Percentiles rank a stretch among this genome's conserved stretches.
Evolutionary conservation across 805 yeast species (phyloP).

Genomic region (Millerozyma acaciae): DNA sequence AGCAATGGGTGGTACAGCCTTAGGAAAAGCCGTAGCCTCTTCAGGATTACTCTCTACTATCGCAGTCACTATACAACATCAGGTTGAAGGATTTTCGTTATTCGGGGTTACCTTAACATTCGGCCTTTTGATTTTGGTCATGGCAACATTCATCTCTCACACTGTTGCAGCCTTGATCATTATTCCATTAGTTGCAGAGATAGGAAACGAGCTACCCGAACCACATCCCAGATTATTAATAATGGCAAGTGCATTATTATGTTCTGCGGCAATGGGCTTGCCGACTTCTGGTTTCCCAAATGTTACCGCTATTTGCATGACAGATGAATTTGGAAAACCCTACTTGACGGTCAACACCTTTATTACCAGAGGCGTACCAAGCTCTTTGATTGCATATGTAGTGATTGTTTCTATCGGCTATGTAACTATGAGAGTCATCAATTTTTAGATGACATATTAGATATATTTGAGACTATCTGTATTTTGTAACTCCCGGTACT

Average conservation of each 20-base stretch:
- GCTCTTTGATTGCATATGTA: slow-evolving; percentile 70
- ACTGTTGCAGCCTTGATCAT: slow-evolving; percentile 95
- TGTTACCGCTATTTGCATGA: slow-evolving; percentile 93
- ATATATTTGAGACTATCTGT: too few relatives aligned
- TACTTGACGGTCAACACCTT: slow-evolving; percentile 84
- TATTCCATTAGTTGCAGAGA: slow-evolving; percentile 84
- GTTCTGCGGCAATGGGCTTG: slow-evolving; percentile 95
- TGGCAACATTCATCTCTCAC: slow-evolving; percentile 95
- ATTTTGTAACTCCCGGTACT: too few relatives aligned
- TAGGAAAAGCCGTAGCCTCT: slow-evolving; percentile 92
- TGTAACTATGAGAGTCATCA: slow-evolving; percentile 51
- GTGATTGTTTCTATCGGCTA: slow-evolving; percentile 80
- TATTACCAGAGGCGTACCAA: slow-evolving; percentile 86
- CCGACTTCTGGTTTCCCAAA: slow-evolving; percentile 98
- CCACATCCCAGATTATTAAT: slow-evolving; percentile 86
- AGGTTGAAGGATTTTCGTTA: slow-evolving; percentile 64
- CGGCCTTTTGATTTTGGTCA: slow-evolving; percentile 73
- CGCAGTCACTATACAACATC: slow-evolving; percentile 62
- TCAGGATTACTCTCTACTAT: slow-evolving; percentile 81
- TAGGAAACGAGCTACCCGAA: slow-evolving; percentile 69
- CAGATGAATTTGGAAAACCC: slow-evolving; percentile 88
- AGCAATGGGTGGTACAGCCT: slow-evolving; percentile 97
- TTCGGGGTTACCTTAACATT: slow-evolving; percentile 74
- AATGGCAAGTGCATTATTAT: slow-evolving; percentile 59
- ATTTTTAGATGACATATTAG: too few relatives aligned